Evolutionary conservation across 2,329 filamentous ascomycete species (phyloP).

Genomic region (Sordariomycetes sp.): DNA sequence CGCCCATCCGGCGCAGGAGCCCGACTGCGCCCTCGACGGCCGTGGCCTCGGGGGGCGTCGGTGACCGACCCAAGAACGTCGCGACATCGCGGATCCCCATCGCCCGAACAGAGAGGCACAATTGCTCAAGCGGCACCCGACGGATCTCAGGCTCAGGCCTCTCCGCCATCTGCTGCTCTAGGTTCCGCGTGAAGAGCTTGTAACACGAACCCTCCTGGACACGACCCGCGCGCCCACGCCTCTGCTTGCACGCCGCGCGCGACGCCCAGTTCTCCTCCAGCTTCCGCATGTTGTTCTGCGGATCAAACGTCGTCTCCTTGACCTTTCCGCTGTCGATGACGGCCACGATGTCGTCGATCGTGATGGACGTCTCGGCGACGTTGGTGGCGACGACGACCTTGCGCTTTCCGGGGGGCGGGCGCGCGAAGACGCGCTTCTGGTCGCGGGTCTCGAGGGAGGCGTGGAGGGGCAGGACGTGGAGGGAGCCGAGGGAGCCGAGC

Average conservation of each 20-base stretch:
- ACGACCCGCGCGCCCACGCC: slow-evolving; percentile 83
- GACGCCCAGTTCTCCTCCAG: slow-evolving; percentile 95
- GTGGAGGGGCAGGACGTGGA: slow-evolving; percentile 79
- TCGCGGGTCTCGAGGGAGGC: slow-evolving; percentile 82
- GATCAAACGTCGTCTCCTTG: slow-evolving; percentile 92
- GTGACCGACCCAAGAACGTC: slow-evolving; percentile 68
- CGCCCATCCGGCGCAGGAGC: slow-evolving; percentile 74
- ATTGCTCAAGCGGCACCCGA: slow-evolving; percentile 82
- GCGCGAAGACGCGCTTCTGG: slow-evolving; percentile 74
- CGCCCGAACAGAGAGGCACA: slow-evolving; percentile 86
- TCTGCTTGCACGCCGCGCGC: slow-evolving; percentile 83
- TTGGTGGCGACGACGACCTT: slow-evolving; percentile 95
- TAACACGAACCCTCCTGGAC: slow-evolving; percentile 87
- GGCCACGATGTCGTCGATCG: slow-evolving; percentile 91
- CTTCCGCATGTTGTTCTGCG: slow-evolving; percentile 84
- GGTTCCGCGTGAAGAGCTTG: slow-evolving; percentile 81
- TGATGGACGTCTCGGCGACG: slow-evolving; percentile 96
- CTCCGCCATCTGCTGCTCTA: slow-evolving; percentile 76
- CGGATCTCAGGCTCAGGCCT: slow-evolving; percentile 89
- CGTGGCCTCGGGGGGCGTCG: slow-evolving; percentile 74
- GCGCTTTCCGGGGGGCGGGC: slow-evolving; percentile 63
- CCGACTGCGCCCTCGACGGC: slow-evolving; percentile 78
- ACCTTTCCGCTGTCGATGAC: slow-evolving; percentile 93
- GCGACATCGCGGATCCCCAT: slow-evolving; percentile 83
- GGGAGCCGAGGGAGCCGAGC: slow-evolving; percentile 44